Conservation (phyloP, 2,329 filamentous ascomycete genomes). For the Fusarium acutatum region DNA sequence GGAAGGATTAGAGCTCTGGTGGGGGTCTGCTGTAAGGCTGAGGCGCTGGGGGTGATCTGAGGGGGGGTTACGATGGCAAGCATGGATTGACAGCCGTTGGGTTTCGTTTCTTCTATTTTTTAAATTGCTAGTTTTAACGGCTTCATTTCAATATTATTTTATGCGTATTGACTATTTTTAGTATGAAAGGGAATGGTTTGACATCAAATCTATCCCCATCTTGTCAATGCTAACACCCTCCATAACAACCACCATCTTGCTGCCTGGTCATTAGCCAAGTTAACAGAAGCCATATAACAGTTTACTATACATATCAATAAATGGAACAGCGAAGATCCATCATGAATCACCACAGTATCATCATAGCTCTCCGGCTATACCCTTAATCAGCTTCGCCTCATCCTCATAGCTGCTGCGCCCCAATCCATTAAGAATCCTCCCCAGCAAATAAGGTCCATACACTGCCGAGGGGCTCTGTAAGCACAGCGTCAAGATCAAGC, state of each 20-base stretch:
- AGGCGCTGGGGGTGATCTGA: not conserved
- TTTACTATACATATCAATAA: fast-evolving
- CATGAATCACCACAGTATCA: not conserved
- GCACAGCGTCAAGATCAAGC: not conserved
- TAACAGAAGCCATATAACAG: no score
- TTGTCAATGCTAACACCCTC: no score
- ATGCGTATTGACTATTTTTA: no score
- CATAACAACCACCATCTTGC: not conserved
- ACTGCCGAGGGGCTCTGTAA: constrained; percentile 4
- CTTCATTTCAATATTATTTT: not conserved
- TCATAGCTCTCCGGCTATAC: not conserved
- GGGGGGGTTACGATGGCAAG: no score
- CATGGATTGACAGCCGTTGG: not conserved
- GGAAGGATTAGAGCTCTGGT: not conserved
- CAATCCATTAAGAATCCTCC: not conserved
- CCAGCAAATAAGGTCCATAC: not conserved
- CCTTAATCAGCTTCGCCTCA: not conserved
- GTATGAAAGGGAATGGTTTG: fast-evolving
- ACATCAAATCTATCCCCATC: no score
- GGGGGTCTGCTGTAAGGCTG: constrained; percentile 12
- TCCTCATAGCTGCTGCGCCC: not conserved
- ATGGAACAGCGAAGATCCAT: not conserved
- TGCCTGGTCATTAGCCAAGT: not conserved
- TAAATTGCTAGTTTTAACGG: fast-evolving
- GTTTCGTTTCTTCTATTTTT: not conserved